phyloP scores from a whole-genome alignment of 129 eudicot genomes.

The Tagetes patula region DNA sequence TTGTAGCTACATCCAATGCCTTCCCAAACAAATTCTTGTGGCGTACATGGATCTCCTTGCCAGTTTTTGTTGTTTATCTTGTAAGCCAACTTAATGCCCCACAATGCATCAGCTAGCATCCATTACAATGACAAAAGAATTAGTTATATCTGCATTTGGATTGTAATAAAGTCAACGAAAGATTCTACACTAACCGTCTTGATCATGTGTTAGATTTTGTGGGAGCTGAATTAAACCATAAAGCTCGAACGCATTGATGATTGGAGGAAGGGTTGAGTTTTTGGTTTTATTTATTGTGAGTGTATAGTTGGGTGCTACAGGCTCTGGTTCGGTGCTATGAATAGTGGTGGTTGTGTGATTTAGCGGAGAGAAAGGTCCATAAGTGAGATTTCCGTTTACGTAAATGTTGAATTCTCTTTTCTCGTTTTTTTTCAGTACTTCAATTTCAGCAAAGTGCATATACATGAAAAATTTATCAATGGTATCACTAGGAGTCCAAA shows the following conservation, averaged over 20 bases:
- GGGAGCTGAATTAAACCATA: slow-evolving; percentile 26
- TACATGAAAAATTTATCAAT: slow-evolving; percentile 23
- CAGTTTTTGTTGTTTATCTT: slow-evolving; percentile 32
- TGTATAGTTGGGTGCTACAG: slow-evolving; percentile 18
- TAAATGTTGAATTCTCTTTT: slow-evolving; percentile 32
- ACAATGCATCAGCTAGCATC: slow-evolving; percentile 34
- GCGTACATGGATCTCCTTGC: slow-evolving; percentile 65
- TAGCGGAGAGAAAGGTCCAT: slow-evolving; percentile 23
- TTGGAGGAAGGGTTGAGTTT: slow-evolving; percentile 50
- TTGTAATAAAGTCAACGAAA: slow-evolving; percentile 6
- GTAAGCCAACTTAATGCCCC: slow-evolving; percentile 36
- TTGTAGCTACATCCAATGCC: slow-evolving; percentile 43
- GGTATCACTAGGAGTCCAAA: slow-evolving; percentile 16
- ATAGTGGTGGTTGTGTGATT: slow-evolving; percentile 24
- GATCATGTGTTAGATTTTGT: slow-evolving; percentile 33
- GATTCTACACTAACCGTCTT: slow-evolving; percentile 40
- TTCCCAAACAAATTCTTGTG: slow-evolving; percentile 45
- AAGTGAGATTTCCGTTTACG: slow-evolving; percentile 28
- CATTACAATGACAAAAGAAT: background rate
- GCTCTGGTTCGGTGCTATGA: slow-evolving; percentile 15
- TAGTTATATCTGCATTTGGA: background rate
- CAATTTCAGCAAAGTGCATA: slow-evolving; percentile 38
- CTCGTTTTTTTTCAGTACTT: slow-evolving; percentile 25
- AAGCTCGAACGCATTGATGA: slow-evolving; percentile 51
- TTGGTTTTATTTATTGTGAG: slow-evolving; percentile 29